Base-by-base conservation (phyloP, 257 asterid genomes). In the Solanum bulbocastanum region DNA sequence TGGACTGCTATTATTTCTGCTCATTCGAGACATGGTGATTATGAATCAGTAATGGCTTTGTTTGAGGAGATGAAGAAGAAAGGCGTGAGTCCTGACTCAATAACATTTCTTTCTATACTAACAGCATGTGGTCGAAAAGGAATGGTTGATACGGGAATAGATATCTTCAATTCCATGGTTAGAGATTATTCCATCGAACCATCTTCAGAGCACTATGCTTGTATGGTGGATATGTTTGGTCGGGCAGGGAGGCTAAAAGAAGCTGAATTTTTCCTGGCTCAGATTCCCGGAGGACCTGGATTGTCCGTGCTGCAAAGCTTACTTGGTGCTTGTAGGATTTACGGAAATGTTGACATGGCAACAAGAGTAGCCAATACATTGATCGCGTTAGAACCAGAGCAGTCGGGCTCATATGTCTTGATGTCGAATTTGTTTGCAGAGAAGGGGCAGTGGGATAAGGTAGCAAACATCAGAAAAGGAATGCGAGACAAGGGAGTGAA, bases 1-100 rank as follows among this genome's bases (percentile, higher is more conserved):
- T 95, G 99, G 99, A 97, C 99, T 32, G 92, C 98, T 13, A 94
- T 97, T 78, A 94, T 97, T 85, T 97, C 98, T 32, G 98, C 99
- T 75, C 88, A 94, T 87, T 91, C 98, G 6, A 93, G 98, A 88
- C 98, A 97, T 18, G 99, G 98, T 56, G 96, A 95, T 92, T 93
- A 90, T 52, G 95, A 91, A 71, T 92, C 96, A 0, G 98, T 95
- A 49, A 93, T 95, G 95, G 87, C 87, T 90, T 91, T 91, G 91
- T 96, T 93, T 75, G 85, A 92, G 23, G 92, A 92, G 87, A 97
- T 97, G 98, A 78, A 87, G 88, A 86, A 27, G 89, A 94, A 91
- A 36, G 92, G 93, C 9, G 92, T 94, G 84, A 86, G 88, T 89
- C 99, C 98, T 3, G 98, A 97, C 88, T 91, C 98, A 6, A 90